Base-by-base conservation (phyloP, 2,329 filamentous ascomycete genomes). In the Aspergillus vadensis region DNA sequence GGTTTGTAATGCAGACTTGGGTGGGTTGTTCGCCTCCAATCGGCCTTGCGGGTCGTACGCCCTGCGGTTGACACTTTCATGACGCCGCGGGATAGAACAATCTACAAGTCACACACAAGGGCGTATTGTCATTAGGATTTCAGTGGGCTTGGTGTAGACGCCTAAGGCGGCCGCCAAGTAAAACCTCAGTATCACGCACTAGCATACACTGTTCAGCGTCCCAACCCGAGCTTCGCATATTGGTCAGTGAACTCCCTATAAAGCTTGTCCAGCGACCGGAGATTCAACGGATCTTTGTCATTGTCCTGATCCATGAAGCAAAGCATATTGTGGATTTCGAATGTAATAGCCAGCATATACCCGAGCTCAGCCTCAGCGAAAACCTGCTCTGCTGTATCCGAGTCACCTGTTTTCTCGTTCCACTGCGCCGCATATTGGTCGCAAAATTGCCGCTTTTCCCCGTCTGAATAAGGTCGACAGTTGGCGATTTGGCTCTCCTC, bases 141-240 rank as follows among this genome's bases (percentile, higher is more conserved):
- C 4, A 5, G 4, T 0, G 0, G 3, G 1, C 10, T 30, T 5
- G 5, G 4, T 30, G 27, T 12, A 0, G 27, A 12, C 4, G 27
- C 32, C 5, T 6, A 0, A 14, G 15, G 32, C 12, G 12, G 12
- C 12, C 4, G 30, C 12, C 1, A 36, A 5, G 0, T 36, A 2
- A 5, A 5, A 14, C 0, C 5, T 12, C 12, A 5, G 5, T 15
- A 36, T 12, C 10, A 14, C 12, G 5, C 12, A 32, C 32, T 36
- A 36, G 5, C 5, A 36, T 36, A 36, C 5, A 14, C 12, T 6
- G 32, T 15, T 14, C 12, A 36, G 4, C 10, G 5, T 14, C 2
- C 41, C 10, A 44, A 3, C 4, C 19, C 41, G 17, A 44, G 41
- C 41, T 23, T 44, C 2, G 5, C 41, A 14, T 44, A 44, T n/a